phyloP scores from a whole-genome alignment of 148 eudicot species.

The Chenopodium suecicum region DNA sequence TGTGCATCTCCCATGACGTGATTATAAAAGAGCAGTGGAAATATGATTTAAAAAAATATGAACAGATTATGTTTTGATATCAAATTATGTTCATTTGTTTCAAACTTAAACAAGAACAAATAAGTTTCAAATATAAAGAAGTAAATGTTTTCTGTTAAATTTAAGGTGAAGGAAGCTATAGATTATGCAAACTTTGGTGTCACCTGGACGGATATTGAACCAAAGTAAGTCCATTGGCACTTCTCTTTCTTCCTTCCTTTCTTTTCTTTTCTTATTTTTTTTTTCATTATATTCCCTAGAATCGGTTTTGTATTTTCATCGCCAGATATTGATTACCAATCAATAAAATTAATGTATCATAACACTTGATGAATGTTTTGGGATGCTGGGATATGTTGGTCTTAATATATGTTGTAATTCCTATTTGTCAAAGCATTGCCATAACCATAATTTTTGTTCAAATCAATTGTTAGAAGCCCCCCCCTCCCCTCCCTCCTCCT shows the following conservation, averaged over 20 bases:
- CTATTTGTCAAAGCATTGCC: not conserved
- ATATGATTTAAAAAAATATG: too few species aligned
- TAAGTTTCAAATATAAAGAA: not conserved
- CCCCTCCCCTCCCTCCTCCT: not conserved
- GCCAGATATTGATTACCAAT: not conserved
- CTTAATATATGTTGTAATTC: not conserved
- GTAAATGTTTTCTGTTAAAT: constrained; percentile 3
- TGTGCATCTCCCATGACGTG: too few species aligned
- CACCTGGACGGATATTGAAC: constrained; percentile 40
- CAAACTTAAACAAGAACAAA: too few species aligned
- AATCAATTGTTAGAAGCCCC: too few species aligned
- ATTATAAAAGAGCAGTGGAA: too few species aligned
- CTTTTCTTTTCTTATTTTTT: too few species aligned
- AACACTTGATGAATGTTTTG: not conserved
- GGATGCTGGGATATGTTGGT: not conserved
- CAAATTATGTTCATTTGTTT: too few species aligned
- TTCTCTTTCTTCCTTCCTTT: not conserved
- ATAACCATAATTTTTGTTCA: not conserved
- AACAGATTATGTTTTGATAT: too few species aligned
- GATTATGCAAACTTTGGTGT: constrained; percentile 47
- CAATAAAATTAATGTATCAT: not conserved
- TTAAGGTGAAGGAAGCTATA: constrained; percentile 77
- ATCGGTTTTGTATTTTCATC: not conserved
- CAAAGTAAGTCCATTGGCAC: constrained; percentile 45
- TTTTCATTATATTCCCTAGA: not conserved